A percentile compares a stretch with the other conserved stretches of the same genome.
Conservation (phyloP, 495 filamentous ascomycete genomes). For the Trichoderma erinaceum region DNA sequence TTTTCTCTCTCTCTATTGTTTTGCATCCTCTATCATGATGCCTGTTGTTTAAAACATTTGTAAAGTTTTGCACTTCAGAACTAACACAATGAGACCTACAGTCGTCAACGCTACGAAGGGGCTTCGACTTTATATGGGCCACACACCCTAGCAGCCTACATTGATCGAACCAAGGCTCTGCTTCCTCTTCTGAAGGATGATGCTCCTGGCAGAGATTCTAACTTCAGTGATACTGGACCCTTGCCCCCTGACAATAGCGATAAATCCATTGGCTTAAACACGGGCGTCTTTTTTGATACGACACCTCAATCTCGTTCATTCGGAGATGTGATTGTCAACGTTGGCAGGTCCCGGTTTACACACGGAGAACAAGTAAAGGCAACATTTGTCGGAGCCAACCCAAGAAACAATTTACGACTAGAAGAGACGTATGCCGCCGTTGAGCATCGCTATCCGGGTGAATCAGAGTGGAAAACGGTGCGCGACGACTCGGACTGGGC, state of each 20-base stretch:
- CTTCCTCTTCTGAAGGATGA: constrained; percentile 57
- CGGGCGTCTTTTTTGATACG: constrained; percentile 70
- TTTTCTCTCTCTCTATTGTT: too few relatives aligned
- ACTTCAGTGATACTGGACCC: constrained; percentile 39
- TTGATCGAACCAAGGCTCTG: constrained; percentile 71
- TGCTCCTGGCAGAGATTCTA: background rate
- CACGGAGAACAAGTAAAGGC: constrained; percentile 53
- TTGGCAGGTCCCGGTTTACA: constrained; percentile 41
- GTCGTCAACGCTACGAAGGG: constrained; percentile 88
- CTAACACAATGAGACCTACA: constrained; percentile 19
- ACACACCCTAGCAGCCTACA: constrained; percentile 84
- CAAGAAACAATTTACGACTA: constrained; percentile 75
- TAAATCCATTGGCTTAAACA: constrained; percentile 72
- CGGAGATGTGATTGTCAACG: constrained; percentile 65
- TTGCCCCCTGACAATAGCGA: constrained; percentile 80
- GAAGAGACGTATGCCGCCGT: constrained; percentile 77
- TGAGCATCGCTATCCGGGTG: constrained; percentile 49
- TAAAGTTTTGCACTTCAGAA: background rate
- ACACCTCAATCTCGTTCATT: constrained; percentile 64
- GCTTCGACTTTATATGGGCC: constrained; percentile 92
- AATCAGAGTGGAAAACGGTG: constrained; percentile 53
- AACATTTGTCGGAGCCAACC: constrained; percentile 83
- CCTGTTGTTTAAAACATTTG: background rate
- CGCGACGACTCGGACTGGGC: constrained; percentile 75
- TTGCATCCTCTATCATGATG: background rate